phyloP scores from a whole-genome alignment of 768 basidiomycete genomes.

The Termitomyces eurrhizus region DNA sequence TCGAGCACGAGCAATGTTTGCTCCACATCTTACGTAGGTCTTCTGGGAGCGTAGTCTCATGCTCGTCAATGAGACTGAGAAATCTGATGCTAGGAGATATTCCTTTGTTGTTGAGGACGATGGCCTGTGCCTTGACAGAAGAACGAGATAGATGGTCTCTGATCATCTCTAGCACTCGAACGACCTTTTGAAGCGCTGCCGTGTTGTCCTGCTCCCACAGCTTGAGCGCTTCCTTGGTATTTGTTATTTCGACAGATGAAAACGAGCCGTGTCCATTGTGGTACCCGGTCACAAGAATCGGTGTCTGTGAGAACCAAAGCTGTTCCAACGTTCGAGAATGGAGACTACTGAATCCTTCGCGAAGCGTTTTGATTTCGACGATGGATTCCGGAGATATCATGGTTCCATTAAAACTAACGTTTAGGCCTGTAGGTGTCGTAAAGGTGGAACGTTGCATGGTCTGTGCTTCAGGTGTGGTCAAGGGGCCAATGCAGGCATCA shows the following conservation, averaged over 20 bases:
- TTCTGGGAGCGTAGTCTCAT: constrained; percentile 8
- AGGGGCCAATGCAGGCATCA: constrained; percentile 21
- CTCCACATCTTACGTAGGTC: constrained; percentile 12
- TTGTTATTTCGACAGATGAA: constrained; percentile 6
- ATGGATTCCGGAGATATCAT: constrained; percentile 12
- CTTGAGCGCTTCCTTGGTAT: constrained; percentile 6
- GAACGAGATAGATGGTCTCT: constrained; percentile 9
- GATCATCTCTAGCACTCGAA: constrained; percentile 17
- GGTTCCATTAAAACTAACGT: constrained; percentile 7
- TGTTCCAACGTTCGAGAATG: constrained; percentile 12
- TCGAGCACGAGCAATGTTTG: neutral
- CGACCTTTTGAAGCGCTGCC: constrained; percentile 11
- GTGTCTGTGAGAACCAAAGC: constrained; percentile 20
- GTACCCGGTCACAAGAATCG: constrained; percentile 16
- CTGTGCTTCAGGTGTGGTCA: neutral
- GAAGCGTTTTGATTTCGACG: constrained; percentile 20
- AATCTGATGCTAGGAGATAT: constrained; percentile 4
- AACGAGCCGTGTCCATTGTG: constrained; percentile 17
- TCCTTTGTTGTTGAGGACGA: constrained; percentile 3
- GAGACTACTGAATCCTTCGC: neutral
- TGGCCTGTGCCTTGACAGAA: constrained; percentile 13
- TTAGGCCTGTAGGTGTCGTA: constrained; percentile 11
- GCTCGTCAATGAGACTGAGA: constrained; percentile 11
- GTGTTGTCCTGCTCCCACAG: constrained; percentile 15
- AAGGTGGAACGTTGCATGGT: neutral